phyloP scores from a whole-genome alignment of 202 grass and related monocot genomes.

The Eragrostis tef region DNA sequence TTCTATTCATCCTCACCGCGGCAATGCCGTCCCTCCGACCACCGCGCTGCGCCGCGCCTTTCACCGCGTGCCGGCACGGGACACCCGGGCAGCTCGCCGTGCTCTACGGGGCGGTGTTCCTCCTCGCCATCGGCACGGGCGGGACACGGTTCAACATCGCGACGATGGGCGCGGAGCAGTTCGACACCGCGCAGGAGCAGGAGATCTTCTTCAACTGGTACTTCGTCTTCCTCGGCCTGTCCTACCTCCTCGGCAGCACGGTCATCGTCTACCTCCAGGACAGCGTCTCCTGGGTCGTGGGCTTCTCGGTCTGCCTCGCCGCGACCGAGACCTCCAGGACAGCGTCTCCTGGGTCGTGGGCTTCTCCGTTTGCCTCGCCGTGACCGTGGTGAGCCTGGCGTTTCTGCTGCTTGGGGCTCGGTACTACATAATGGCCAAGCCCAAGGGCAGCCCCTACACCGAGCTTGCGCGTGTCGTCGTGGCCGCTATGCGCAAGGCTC shows the following conservation, averaged over 20 bases:
- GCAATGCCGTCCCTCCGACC: slow-evolving; percentile 51
- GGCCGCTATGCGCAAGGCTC: slow-evolving; percentile 49
- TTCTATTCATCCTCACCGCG: slow-evolving; percentile 58
- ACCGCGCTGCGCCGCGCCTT: slow-evolving; percentile 7
- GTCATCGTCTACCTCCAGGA: slow-evolving; percentile 60
- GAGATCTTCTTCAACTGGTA: slow-evolving; percentile 79
- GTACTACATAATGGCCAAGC: slow-evolving; percentile 26
- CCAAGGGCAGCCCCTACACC: slow-evolving; percentile 63
- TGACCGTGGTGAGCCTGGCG: background rate
- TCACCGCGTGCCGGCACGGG: slow-evolving; percentile 19
- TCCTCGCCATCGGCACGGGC: slow-evolving; percentile 49
- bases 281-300: slow-evolving; percentile 53
- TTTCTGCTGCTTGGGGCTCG: slow-evolving; percentile 43
- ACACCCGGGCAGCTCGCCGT: slow-evolving; percentile 34
- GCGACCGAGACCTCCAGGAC: slow-evolving; percentile 39
- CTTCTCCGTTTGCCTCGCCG: slow-evolving; percentile 32
- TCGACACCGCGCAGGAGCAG: slow-evolving; percentile 24
- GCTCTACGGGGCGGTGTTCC: slow-evolving; percentile 47
- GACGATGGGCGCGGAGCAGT: slow-evolving; percentile 63
- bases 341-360: slow-evolving; percentile 57
- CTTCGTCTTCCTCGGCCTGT: slow-evolving; percentile 54
- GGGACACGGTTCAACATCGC: slow-evolving; percentile 62
- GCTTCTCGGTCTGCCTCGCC: slow-evolving; percentile 41
- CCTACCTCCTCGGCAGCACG: slow-evolving; percentile 45
- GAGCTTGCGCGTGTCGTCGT: slow-evolving; percentile 49